Evolutionary conservation across 2,329 filamentous ascomycete genomes (phyloP).

Genomic region (Aulographum hederae): DNA sequence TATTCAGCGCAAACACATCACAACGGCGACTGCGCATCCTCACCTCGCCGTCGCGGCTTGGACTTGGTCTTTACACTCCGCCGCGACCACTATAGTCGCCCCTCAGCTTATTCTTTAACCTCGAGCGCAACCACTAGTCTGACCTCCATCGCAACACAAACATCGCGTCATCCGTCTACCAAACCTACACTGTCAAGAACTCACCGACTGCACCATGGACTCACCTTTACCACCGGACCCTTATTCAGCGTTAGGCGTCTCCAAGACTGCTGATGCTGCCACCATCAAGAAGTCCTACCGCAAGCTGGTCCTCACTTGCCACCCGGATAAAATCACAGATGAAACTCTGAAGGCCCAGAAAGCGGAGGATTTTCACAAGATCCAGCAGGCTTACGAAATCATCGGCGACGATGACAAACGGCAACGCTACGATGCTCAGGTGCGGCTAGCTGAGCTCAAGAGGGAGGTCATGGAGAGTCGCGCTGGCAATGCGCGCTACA

Average conservation of each 20-base stretch:
- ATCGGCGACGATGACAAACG: slow-evolving; percentile 61
- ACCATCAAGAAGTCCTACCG: slow-evolving; percentile 67
- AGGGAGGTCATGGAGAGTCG: background rate
- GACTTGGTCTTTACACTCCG: no score
- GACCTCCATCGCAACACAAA: no score
- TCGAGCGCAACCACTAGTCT: no score
- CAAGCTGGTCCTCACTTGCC: slow-evolving; percentile 73
- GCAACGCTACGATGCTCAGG: slow-evolving; percentile 59
- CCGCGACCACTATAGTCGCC: no score
- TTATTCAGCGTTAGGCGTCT: slow-evolving; percentile 58
- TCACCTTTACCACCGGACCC: slow-evolving; percentile 46
- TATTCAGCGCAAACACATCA: no score
- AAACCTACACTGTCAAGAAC: no score
- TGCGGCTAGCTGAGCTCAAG: slow-evolving; percentile 28
- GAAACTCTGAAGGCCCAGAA: slow-evolving; percentile 58
- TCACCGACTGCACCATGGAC: slow-evolving; percentile 21
- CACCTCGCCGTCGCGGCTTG: no score
- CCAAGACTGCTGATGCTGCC: slow-evolving; percentile 48
- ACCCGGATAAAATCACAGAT: slow-evolving; percentile 81
- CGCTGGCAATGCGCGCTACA: no score
- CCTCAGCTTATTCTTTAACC: no score
- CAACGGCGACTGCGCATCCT: no score
- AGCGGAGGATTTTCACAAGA: slow-evolving; percentile 75
- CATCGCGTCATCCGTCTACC: no score
- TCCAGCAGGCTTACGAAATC: slow-evolving; percentile 85